Percentiles rank a stretch among this genome's conserved stretches.
Evolutionary conservation across 2,329 filamentous ascomycete genomes (phyloP).

Genomic region (Nakataea oryzae): DNA sequence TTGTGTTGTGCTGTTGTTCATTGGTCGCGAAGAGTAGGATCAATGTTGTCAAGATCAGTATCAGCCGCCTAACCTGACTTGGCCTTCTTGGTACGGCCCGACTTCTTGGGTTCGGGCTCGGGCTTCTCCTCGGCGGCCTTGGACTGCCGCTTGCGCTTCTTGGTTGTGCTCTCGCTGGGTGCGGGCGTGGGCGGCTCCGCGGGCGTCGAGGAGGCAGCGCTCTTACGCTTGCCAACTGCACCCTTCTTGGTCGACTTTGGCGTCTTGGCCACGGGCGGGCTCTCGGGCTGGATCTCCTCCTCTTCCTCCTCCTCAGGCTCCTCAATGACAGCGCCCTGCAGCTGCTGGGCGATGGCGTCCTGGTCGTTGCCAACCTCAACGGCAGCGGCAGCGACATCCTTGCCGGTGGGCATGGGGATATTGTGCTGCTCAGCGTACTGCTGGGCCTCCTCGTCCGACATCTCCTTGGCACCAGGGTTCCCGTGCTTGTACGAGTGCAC

Average conservation of each 20-base stretch:
- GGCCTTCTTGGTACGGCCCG: conserved; percentile 45
- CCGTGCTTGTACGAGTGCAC: conserved; percentile 55
- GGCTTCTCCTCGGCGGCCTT: conserved; percentile 39
- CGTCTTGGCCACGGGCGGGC: conserved; percentile 39
- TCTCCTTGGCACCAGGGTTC: conserved; percentile 47
- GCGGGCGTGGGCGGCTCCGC: conserved; percentile 36
- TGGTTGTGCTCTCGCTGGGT: conserved; percentile 30
- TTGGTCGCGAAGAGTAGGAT: conserved; percentile 15
- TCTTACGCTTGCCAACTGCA: conserved; percentile 45
- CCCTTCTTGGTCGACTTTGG: conserved; percentile 42
- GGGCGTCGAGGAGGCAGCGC: conserved; percentile 30
- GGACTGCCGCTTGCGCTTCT: conserved; percentile 51
- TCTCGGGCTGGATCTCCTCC: conserved; percentile 30
- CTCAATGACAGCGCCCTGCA: conserved; percentile 34
- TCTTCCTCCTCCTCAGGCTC: conserved; percentile 35
- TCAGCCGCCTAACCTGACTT: conserved; percentile 22
- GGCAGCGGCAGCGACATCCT: conserved; percentile 25
- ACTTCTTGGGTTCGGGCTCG: conserved; percentile 49
- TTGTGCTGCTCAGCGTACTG: conserved; percentile 48
- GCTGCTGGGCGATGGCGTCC: conserved; percentile 49
- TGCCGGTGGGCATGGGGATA: conserved; percentile 41
- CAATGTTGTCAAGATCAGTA: conserved; percentile 16
- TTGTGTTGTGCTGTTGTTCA: background rate
- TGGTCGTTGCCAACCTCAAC: conserved; percentile 30
- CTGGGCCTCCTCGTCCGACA: conserved; percentile 50